Conservation (phyloP, 2,329 filamentous ascomycete species). For the Penicillium rolfsii region DNA sequence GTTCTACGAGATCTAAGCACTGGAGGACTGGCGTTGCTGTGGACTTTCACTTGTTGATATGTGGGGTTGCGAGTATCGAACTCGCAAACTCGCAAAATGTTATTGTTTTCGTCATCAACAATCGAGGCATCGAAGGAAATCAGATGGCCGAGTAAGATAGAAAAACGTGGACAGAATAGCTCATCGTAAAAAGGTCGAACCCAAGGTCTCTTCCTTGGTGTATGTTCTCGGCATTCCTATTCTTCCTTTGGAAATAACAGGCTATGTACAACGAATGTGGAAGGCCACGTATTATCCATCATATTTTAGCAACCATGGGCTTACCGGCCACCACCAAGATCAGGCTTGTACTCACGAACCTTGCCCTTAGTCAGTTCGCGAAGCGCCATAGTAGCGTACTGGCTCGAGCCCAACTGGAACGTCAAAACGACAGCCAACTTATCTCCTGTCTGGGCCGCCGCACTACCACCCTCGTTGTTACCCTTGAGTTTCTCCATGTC, state of each 20-base stretch:
- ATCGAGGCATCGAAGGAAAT: not conserved
- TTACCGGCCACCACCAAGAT: slow-evolving; percentile 56
- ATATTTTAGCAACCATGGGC: not conserved
- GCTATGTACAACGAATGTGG: slow-evolving; percentile 6
- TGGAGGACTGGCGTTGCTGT: slow-evolving; percentile 11
- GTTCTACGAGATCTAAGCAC: slow-evolving; percentile 2
- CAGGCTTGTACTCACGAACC: slow-evolving; percentile 64
- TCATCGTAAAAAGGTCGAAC: too few relatives aligned
- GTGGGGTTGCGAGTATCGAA: not conserved
- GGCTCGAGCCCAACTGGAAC: slow-evolving; percentile 75
- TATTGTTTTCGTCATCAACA: not conserved
- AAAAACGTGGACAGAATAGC: not conserved
- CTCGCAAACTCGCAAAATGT: too few relatives aligned
- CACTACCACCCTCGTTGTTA: slow-evolving; percentile 32
- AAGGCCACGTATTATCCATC: not conserved
- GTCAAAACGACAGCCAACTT: slow-evolving; percentile 72
- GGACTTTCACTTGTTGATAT: not conserved
- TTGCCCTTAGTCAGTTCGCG: slow-evolving; percentile 76
- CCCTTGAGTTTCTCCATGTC: slow-evolving; percentile 72
- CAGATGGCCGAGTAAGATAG: not conserved
- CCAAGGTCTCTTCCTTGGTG: not conserved
- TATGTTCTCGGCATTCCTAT: not conserved
- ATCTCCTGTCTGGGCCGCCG: slow-evolving; percentile 25
- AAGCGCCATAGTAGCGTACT: slow-evolving; percentile 83
- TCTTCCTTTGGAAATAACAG: not conserved